phyloP scores from a whole-genome alignment of 352 stramenopile species.

The Pythium myriotylum region DNA sequence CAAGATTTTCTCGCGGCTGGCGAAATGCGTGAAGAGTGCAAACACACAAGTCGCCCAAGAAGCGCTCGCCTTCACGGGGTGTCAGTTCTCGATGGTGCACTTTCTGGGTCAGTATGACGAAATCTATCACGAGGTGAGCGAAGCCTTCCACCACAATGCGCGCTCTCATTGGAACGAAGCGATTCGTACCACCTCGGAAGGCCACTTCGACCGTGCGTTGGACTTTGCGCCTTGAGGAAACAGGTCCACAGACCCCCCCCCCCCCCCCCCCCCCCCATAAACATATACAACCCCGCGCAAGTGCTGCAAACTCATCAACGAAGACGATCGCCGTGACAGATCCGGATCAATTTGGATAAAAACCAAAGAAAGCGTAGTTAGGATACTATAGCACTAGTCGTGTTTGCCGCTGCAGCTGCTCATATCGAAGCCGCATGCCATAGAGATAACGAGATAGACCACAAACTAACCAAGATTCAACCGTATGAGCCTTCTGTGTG shows the following conservation, averaged over 20 bases:
- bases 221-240: constrained; percentile 57
- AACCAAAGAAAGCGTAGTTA: neutral
- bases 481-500: neutral
- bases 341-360: too few species aligned
- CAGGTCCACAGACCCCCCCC: too few species aligned
- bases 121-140: constrained; percentile 68
- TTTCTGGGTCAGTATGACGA: constrained; percentile 67
- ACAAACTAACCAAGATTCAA: constrained; percentile 43
- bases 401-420: constrained; percentile 73
- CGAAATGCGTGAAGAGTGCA: constrained; percentile 54
- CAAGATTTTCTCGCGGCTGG: constrained; percentile 60
- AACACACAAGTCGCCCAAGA: constrained; percentile 81
- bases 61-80: constrained; percentile 79
- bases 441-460: constrained; percentile 85
- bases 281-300: neutral
- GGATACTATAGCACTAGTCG: constrained; percentile 21
- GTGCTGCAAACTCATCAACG: neutral
- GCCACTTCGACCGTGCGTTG: constrained; percentile 73
- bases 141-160: constrained; percentile 63
- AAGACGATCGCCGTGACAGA: too few species aligned
- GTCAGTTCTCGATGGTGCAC: constrained; percentile 78
- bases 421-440: constrained; percentile 87
- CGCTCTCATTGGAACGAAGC: constrained; percentile 72
- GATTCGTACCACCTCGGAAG: constrained; percentile 67
- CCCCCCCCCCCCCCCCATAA: too few species aligned